Conservation (phyloP, 768 basidiomycete genomes). For the Lentinula aciculospora region DNA sequence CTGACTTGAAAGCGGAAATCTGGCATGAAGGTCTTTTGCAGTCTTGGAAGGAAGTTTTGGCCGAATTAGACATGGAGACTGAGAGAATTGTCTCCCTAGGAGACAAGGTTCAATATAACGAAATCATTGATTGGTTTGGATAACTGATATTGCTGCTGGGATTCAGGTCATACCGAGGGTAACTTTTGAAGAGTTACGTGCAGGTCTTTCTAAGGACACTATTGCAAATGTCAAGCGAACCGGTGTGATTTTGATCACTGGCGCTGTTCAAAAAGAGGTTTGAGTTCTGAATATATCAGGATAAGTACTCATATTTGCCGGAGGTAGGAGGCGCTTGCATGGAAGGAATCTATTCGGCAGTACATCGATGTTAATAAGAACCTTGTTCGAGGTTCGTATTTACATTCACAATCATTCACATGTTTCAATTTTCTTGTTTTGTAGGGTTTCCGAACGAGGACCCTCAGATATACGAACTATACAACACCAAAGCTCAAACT, state of each 20-base stretch:
- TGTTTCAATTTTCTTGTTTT: neutral
- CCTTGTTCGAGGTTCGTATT: slow-evolving; percentile 38
- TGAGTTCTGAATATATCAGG: slow-evolving; percentile 17
- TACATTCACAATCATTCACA: neutral
- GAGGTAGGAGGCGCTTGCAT: slow-evolving; percentile 47
- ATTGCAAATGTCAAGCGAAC: slow-evolving; percentile 37
- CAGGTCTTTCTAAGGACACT: slow-evolving; percentile 42
- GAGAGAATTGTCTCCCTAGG: slow-evolving; percentile 43
- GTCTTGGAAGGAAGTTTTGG: slow-evolving; percentile 52
- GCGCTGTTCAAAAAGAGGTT: slow-evolving; percentile 50
- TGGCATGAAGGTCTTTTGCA: slow-evolving; percentile 38
- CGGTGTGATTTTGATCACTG: slow-evolving; percentile 53
- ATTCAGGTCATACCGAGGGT: slow-evolving; percentile 48
- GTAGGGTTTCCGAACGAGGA: slow-evolving; percentile 63
- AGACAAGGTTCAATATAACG: slow-evolving; percentile 31
- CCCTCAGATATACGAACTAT: slow-evolving; percentile 71
- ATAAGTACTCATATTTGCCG: slow-evolving; percentile 9
- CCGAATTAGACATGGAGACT: slow-evolving; percentile 38
- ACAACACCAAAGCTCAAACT: slow-evolving; percentile 61
- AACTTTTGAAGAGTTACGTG: slow-evolving; percentile 34
- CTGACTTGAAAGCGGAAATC: slow-evolving; percentile 51
- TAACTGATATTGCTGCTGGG: neutral
- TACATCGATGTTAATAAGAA: slow-evolving; percentile 46
- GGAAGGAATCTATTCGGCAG: slow-evolving; percentile 50
- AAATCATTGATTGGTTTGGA: too few species aligned